Conservation (phyloP, 2,329 filamentous ascomycete species). For the Neocatenulostroma microsporum region DNA sequence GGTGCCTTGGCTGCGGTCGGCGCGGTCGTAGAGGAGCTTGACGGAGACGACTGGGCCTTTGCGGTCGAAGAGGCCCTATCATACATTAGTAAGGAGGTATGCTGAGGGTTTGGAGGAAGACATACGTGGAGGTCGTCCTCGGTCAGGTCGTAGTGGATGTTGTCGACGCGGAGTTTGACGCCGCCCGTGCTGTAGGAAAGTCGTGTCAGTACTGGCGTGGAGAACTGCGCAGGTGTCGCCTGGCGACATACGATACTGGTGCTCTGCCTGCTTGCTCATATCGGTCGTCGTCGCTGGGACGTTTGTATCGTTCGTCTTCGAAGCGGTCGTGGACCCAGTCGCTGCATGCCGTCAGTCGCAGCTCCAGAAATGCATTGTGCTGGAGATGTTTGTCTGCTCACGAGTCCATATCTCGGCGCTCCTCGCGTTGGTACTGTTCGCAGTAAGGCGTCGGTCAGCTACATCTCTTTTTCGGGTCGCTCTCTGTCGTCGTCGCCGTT, state of each 20-base stretch:
- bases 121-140: conserved; percentile 72
- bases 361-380: conserved; percentile 3
- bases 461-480: conserved; percentile 14
- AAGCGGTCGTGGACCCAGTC: conserved; percentile 72
- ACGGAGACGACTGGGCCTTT: conserved; percentile 66
- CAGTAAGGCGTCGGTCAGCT: conserved; percentile 31
- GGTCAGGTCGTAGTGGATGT: conserved; percentile 85
- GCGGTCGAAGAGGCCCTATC: conserved; percentile 67
- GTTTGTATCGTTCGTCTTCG: conserved; percentile 25
- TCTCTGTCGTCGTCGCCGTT: conserved; percentile 17
- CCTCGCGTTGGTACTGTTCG: conserved; percentile 27
- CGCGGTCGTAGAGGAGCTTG: conserved; percentile 73
- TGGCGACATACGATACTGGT: conserved; percentile 11
- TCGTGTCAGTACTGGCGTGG: conserved; percentile 2
- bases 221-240: neutral
- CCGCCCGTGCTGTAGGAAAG: conserved; percentile 13
- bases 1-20: conserved; percentile 76
- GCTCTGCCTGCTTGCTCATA: conserved; percentile 12
- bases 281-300: conserved; percentile 15
- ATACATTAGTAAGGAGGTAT: conserved; percentile 9
- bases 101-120: conserved; percentile 1
- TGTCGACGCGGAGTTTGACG: conserved; percentile 70
- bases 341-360: conserved; percentile 38
- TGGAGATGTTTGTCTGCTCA: conserved; percentile 33
- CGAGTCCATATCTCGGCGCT: conserved; percentile 56